These are phyloP conservation scores for Endotrypanum monterogeii DNA, from an alignment of 208 protist species.

Conservation along the genomic window DNA sequence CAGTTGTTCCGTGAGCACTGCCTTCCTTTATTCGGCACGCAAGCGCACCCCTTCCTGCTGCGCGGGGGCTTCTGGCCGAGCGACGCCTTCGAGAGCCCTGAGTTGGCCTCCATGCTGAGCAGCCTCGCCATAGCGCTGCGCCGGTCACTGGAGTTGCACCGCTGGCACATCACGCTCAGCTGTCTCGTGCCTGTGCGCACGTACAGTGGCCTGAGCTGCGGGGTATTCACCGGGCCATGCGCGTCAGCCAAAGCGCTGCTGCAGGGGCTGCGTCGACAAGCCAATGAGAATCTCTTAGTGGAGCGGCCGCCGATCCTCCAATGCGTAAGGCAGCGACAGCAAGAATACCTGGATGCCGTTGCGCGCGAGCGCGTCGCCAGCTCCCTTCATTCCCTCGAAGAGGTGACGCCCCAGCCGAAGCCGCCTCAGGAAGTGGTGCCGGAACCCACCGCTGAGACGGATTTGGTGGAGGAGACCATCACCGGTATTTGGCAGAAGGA, in stretches of 20 bases:
- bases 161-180: constrained; percentile 84
- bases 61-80: constrained; percentile 90
- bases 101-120: constrained; percentile 72
- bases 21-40: constrained; percentile 70
- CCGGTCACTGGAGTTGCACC: constrained; percentile 82
- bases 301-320: constrained; percentile 35
- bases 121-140: constrained; percentile 75
- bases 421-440: constrained; percentile 4
- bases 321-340: constrained; percentile 37
- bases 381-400: constrained; percentile 1
- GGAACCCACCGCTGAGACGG: constrained; percentile 21
- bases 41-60: constrained; percentile 83
- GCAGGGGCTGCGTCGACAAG: constrained; percentile 60
- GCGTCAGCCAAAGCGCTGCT: constrained; percentile 63
- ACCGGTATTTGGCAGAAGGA: constrained; percentile 43
- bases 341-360: constrained; percentile 5
- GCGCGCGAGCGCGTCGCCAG: not conserved
- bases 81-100: constrained; percentile 81
- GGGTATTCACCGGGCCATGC: constrained; percentile 80
- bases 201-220: constrained; percentile 79
- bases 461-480: not conserved
- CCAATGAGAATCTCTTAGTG: constrained; percentile 50
- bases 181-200: constrained; percentile 84
- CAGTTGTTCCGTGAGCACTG: constrained; percentile 88
- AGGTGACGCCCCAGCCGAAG: not conserved